Evolutionary conservation across 305 asterid species (phyloP).

Genomic region (Solanum chacoense): DNA sequence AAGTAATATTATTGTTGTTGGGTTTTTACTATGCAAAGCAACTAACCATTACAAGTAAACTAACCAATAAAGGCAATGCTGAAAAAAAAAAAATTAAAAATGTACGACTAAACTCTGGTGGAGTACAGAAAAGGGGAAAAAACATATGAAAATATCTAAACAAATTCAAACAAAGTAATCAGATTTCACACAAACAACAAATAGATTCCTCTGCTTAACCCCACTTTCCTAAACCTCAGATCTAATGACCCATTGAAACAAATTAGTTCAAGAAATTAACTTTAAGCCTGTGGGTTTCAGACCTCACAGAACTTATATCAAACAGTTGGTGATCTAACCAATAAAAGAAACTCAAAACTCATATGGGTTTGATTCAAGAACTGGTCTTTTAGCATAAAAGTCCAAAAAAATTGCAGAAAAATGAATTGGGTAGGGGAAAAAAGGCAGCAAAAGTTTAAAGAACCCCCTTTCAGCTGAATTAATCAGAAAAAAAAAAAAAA

Average conservation of each 20-base stretch:
- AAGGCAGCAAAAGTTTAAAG: neutral
- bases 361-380: slow-evolving; percentile 24
- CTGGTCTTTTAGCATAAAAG: slow-evolving; percentile 17
- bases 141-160: neutral
- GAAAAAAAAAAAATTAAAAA: neutral
- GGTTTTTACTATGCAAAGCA: neutral
- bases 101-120: neutral
- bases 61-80: slow-evolving; percentile 15
- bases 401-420: neutral
- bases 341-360: neutral
- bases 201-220: slow-evolving; percentile 9
- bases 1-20: slow-evolving; percentile 8
- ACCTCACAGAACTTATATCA: neutral
- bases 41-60: slow-evolving; percentile 4
- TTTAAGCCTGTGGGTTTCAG: neutral
- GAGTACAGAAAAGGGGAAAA: neutral
- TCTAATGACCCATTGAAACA: neutral
- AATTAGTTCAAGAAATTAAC: neutral
- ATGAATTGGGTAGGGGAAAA: neutral
- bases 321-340: neutral
- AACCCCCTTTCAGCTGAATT: neutral
- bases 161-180: slow-evolving; percentile 14
- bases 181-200: slow-evolving; percentile 1
- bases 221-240: slow-evolving; percentile 13
- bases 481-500: neutral